These are phyloP conservation scores for Bolboschoenus planiculmis DNA, from an alignment of 176 grass and related monocot genomes.

Conservation along the genomic window DNA sequence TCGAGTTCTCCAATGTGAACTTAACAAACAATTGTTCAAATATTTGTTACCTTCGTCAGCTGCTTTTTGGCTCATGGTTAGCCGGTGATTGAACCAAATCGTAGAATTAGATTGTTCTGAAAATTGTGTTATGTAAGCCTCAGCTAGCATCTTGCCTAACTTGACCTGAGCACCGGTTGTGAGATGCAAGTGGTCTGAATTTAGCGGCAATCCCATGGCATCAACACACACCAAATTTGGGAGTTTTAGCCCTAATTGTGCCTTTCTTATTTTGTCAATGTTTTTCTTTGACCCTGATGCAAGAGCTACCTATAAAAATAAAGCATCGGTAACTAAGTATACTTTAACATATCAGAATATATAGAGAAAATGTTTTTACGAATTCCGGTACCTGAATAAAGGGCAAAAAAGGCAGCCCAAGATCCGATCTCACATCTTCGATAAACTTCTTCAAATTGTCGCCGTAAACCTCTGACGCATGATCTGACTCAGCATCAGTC, in stretches of 20 bases:
- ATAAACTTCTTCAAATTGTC: conserved; percentile 57
- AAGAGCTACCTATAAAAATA: conserved; percentile 65
- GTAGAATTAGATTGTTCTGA: not conserved
- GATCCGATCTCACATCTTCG: conserved; percentile 51
- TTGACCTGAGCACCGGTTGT: conserved; percentile 64
- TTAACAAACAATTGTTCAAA: not conserved
- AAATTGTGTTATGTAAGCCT: conserved; percentile 51
- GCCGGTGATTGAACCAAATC: not conserved
- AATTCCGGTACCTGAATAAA: conserved; percentile 71
- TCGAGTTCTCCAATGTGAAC: not conserved
- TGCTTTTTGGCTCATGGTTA: not conserved
- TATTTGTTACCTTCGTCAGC: not conserved
- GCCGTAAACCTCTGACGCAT: conserved; percentile 34
- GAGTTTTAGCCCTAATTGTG: conserved; percentile 51
- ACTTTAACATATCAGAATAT: not conserved
- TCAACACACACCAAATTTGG: conserved; percentile 80
- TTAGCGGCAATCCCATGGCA: conserved; percentile 56
- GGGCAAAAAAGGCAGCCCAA: conserved; percentile 50
- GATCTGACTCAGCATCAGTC: conserved; percentile 50
- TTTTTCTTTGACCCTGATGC: conserved; percentile 58
- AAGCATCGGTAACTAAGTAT: conserved; percentile 13
- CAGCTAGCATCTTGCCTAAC: conserved; percentile 72
- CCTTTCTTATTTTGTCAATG: conserved; percentile 64
- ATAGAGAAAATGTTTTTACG: not conserved
- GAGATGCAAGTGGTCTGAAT: conserved; percentile 72